These are phyloP conservation scores for Gonapodya sp. DNA, from an alignment of 192 early-diverging fungal species.

Conservation along the genomic window DNA sequence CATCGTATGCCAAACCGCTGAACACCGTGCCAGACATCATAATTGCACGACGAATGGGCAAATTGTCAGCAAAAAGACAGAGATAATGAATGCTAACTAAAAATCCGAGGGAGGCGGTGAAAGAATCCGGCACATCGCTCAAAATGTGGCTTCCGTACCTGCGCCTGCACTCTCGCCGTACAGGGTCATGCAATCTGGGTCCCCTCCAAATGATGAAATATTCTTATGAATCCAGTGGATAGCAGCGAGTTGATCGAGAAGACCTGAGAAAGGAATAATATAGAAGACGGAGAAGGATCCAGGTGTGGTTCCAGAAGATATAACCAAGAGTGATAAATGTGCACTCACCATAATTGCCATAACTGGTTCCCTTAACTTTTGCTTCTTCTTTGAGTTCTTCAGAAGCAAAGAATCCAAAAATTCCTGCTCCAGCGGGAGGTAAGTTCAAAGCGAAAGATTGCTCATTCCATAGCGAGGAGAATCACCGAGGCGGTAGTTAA, in stretches of 20 bases:
- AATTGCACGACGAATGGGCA: not conserved
- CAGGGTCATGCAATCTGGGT: slow-evolving; percentile 35
- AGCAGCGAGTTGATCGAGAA: slow-evolving; percentile 44
- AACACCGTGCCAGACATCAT: not conserved
- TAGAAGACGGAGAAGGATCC: too few relatives aligned
- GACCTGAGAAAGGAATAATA: too few relatives aligned
- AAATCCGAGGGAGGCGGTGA: too few relatives aligned
- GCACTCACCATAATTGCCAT: not conserved
- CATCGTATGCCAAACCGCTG: not conserved
- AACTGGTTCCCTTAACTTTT: not conserved
- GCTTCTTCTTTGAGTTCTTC: not conserved
- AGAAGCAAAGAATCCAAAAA: not conserved
- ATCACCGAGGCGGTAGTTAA: slow-evolving; percentile 50
- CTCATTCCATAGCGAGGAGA: not conserved
- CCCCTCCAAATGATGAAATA: slow-evolving; percentile 45
- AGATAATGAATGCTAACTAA: not conserved
- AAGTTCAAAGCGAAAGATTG: not conserved
- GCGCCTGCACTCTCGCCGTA: slow-evolving; percentile 44
- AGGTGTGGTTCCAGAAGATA: too few relatives aligned
- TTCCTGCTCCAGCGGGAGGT: not conserved
- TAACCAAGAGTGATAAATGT: too few relatives aligned
- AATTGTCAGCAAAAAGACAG: not conserved
- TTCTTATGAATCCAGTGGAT: slow-evolving; percentile 47
- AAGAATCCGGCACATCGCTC: too few relatives aligned
- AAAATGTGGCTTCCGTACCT: not conserved